Evolutionary conservation across 352 stramenopile species (phyloP).

Genomic region (Phytopythium oedochilum): DNA sequence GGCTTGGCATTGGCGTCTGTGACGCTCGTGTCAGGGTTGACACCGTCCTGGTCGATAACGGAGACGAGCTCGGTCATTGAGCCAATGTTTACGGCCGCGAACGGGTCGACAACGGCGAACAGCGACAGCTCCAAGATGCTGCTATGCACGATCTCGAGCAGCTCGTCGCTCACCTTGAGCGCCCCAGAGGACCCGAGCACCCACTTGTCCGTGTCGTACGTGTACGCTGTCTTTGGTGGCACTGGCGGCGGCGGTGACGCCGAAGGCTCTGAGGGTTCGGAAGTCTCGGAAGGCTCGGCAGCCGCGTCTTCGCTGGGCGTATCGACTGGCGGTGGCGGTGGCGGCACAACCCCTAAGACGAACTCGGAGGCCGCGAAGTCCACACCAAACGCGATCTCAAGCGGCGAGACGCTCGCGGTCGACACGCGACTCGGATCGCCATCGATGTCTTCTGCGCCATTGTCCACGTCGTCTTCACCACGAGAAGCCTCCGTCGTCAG

Average conservation of each 20-base stretch:
- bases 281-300: neutral
- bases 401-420: slow-evolving; percentile 25
- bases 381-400: slow-evolving; percentile 51
- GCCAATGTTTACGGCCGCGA: slow-evolving; percentile 49
- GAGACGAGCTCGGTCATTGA: slow-evolving; percentile 19
- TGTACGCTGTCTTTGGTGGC: slow-evolving; percentile 9
- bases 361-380: slow-evolving; percentile 65
- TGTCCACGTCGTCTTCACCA: slow-evolving; percentile 14
- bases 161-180: slow-evolving; percentile 56
- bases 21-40: neutral
- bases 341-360: neutral
- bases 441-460: neutral
- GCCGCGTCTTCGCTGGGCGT: neutral
- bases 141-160: slow-evolving; percentile 51
- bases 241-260: neutral
- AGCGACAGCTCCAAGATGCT: slow-evolving; percentile 52
- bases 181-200: slow-evolving; percentile 31
- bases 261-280: neutral
- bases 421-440: slow-evolving; percentile 13
- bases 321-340: neutral
- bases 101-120: slow-evolving; percentile 52
- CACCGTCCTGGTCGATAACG: slow-evolving; percentile 10
- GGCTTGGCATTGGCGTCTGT: neutral
- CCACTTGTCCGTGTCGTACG: slow-evolving; percentile 75
- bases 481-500: neutral